Evolutionary conservation across 192 early-diverging fungal species (phyloP).

Genomic region (Rhizoclosmatium sp.): DNA sequence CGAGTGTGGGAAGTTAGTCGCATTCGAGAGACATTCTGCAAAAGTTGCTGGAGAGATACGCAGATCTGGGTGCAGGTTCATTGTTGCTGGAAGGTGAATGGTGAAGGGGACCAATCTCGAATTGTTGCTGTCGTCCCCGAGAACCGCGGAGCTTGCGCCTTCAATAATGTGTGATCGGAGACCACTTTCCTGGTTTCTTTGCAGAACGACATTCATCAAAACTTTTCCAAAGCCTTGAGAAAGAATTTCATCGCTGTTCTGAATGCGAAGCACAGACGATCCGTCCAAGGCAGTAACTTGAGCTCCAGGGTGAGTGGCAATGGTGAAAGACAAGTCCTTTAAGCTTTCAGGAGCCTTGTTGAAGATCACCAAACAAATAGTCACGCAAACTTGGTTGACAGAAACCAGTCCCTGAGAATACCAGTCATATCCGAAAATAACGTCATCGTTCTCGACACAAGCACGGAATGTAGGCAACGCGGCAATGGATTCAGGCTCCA

Average conservation of each 20-base stretch:
- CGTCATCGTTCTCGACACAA: conserved; percentile 30
- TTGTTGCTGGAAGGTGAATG: not conserved
- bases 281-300: conserved; percentile 20
- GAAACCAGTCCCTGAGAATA: conserved; percentile 3
- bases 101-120: conserved; percentile 20
- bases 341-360: conserved; percentile 1
- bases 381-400: not conserved
- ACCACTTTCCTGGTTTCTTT: not conserved
- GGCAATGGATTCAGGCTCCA: conserved; percentile 17
- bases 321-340: not conserved
- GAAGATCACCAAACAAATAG: conserved; percentile 8
- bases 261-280: not conserved
- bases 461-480: conserved; percentile 9
- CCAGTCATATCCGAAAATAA: conserved; percentile 36
- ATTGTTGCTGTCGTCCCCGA: not conserved
- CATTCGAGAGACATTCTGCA: conserved; percentile 28
- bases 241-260: not conserved
- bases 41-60: conserved; percentile 24
- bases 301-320: not conserved
- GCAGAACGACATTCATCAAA: conserved; percentile 13
- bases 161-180: not conserved
- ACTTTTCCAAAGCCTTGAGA: conserved; percentile 27
- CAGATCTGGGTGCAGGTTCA: not conserved
- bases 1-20: conserved; percentile 31
- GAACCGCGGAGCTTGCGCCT: conserved; percentile 17